Conservation (phyloP, 2,329 filamentous ascomycete genomes). For the Cytospora leucostoma region DNA sequence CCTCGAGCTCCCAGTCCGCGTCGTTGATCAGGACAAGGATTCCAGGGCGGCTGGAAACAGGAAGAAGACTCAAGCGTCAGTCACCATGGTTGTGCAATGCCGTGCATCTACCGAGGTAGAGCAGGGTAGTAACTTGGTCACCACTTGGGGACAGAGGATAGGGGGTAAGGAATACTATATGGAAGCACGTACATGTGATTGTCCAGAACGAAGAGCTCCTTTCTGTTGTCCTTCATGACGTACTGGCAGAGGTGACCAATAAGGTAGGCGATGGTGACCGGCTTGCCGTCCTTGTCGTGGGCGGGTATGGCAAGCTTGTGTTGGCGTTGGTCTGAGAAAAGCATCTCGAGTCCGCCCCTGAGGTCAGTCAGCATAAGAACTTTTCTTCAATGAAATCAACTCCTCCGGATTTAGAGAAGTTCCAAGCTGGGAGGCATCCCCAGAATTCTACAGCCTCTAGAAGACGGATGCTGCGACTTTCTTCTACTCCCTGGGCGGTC, state of each 20-base stretch:
- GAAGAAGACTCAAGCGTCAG: conserved; percentile 14
- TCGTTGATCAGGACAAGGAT: conserved; percentile 98
- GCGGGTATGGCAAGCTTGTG: conserved; percentile 71
- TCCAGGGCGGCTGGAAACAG: conserved; percentile 72
- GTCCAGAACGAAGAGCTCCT: conserved; percentile 88
- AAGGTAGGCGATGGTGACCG: conserved; percentile 72
- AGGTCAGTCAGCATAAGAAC: conserved; percentile 23
- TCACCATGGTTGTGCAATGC: neutral
- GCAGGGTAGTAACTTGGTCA: conserved; percentile 20
- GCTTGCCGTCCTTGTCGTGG: conserved; percentile 57
- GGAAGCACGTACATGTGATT: conserved; percentile 72
- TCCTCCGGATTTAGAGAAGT: neutral
- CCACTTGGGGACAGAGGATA: neutral
- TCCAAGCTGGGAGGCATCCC: neutral
- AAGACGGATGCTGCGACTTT: neutral
- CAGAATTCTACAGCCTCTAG: neutral
- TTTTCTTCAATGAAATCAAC: neutral
- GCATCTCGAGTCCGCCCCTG: conserved; percentile 90
- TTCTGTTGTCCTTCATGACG: conserved; percentile 80
- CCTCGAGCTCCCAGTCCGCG: conserved; percentile 96
- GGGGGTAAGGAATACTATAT: conserved; percentile 5
- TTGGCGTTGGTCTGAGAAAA: conserved; percentile 81
- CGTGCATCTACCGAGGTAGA: conserved; percentile 4
- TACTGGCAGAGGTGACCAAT: conserved; percentile 78
- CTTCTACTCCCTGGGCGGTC: neutral